A percentile compares a stretch with the other conserved stretches of the same genome.
phyloP scores from a whole-genome alignment of 2,329 filamentous ascomycete genomes.

The Scedosporium dehoogii region DNA sequence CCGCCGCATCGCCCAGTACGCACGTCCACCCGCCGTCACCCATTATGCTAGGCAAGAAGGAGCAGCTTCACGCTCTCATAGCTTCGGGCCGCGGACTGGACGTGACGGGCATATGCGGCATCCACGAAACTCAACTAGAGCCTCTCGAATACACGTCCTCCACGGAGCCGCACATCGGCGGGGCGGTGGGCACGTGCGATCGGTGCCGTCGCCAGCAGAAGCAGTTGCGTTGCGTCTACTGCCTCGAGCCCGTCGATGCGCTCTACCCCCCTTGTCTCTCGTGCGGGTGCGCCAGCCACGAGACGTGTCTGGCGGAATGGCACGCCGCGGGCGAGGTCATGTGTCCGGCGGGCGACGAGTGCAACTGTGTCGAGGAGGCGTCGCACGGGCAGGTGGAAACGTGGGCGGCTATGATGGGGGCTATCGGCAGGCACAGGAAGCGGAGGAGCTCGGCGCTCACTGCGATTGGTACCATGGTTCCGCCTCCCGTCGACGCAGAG shows the following conservation, averaged over 20 bases:
- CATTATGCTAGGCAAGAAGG: conserved; percentile 47
- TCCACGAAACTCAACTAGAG: conserved; percentile 53
- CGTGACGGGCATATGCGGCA: conserved; percentile 51
- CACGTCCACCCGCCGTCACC: conserved; percentile 22
- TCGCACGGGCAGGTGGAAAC: conserved; percentile 48
- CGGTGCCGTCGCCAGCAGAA: conserved; percentile 45
- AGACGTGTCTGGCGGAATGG: conserved; percentile 49
- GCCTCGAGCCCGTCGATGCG: conserved; percentile 48
- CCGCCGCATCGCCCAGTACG: conserved; percentile 24
- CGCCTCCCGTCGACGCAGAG: background rate
- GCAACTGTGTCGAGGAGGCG: conserved; percentile 49
- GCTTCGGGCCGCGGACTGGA: conserved; percentile 48
- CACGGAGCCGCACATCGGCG: conserved; percentile 25
- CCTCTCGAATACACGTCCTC: conserved; percentile 39
- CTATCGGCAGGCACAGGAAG: conserved; percentile 16
- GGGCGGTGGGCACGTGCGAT: conserved; percentile 38
- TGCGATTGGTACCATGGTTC: background rate
- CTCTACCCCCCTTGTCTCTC: conserved; percentile 52
- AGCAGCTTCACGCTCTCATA: conserved; percentile 39
- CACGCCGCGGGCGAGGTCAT: conserved; percentile 43
- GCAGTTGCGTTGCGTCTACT: conserved; percentile 53
- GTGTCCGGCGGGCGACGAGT: conserved; percentile 57
- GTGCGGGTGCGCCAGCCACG: conserved; percentile 53
- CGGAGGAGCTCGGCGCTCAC: background rate
- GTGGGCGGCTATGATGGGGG: conserved; percentile 45